Evolutionary conservation across 495 filamentous ascomycete genomes (phyloP), one percentile per base, ranked within the genome.

Genomic region (Penicillium waksmanii): DNA sequence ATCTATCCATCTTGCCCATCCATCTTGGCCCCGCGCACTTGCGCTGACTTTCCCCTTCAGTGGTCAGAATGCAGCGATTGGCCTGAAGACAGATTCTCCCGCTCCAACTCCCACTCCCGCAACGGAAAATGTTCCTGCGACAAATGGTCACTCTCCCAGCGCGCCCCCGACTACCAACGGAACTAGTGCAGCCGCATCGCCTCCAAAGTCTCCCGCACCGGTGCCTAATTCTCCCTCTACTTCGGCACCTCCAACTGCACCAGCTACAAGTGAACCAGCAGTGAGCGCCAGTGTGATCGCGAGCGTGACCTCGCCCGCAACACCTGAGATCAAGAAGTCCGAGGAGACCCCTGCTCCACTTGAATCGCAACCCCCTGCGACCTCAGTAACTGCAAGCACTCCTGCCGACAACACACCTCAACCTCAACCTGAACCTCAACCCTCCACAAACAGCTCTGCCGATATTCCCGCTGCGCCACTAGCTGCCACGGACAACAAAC

Each of bases 171-270:
- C 57, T 12, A 58, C 70, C 11, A 78, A 78, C 51, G 75, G 75
- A 13, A 55, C 69, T 5, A 57, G 50, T 43, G 58, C 65, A 17
- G 58, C 73, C n/a, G 51, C 71, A 18, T 77, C 74, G 13, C 64
- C 70, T 35, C 71, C 74, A 2, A 75, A 78, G 49, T 76, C 75
- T 2, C 72, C 73, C 15, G 54, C 65, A 5, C 46, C 61, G 36
- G 51, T n/a, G n/a, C 42, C 42, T 17, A 10, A 12, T 18, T 17
- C 17, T 10, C 7, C 17, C 15, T n/a, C n/a, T 6, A 19, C 3
- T 18, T 17, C 42, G 13, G 42, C 66, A 2, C 42, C 63, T 40
- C 36, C 36, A 38, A 9, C 15, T 38, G 42, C 42, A 51, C 35
- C 55, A 5, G 23, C 36, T 23, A 18, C 55, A 12, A 27, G 40